Evolutionary conservation across 306 rosid genomes (phyloP).

Genomic region (Quercus aquifolioides): DNA sequence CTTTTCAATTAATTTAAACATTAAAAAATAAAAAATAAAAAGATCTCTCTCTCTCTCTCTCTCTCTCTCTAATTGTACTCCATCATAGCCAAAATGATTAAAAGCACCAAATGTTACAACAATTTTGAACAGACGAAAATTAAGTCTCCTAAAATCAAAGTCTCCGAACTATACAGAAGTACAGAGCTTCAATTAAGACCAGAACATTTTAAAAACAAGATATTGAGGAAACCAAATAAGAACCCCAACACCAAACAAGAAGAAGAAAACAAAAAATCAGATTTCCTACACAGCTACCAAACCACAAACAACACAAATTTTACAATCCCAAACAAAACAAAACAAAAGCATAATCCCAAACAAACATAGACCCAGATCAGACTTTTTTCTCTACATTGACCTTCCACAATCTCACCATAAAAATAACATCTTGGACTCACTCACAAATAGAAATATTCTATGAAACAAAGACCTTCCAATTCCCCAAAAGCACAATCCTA

Average conservation of each 20-base stretch:
- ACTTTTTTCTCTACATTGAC: neutral
- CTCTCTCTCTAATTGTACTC: no score
- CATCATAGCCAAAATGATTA: no score
- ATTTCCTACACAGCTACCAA: neutral
- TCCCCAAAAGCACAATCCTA: no score
- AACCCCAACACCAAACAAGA: neutral
- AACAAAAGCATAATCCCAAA: no score
- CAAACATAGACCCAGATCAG: neutral
- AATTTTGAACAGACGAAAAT: neutral
- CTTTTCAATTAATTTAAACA: no score
- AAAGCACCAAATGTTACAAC: neutral
- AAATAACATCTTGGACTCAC: no score
- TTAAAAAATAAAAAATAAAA: no score
- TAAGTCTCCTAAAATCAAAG: neutral
- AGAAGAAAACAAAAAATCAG: neutral
- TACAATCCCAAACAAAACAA: neutral
- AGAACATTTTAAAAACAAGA: neutral
- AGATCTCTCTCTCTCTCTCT: no score
- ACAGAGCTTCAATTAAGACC: neutral
- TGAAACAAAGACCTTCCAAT: no score
- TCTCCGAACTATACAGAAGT: neutral
- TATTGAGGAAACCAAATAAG: neutral
- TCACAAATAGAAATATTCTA: no score
- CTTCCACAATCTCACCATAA: neutral
- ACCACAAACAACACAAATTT: neutral